Base-by-base conservation (phyloP, 208 protist species). In the Acanthamoeba healyi region DNA sequence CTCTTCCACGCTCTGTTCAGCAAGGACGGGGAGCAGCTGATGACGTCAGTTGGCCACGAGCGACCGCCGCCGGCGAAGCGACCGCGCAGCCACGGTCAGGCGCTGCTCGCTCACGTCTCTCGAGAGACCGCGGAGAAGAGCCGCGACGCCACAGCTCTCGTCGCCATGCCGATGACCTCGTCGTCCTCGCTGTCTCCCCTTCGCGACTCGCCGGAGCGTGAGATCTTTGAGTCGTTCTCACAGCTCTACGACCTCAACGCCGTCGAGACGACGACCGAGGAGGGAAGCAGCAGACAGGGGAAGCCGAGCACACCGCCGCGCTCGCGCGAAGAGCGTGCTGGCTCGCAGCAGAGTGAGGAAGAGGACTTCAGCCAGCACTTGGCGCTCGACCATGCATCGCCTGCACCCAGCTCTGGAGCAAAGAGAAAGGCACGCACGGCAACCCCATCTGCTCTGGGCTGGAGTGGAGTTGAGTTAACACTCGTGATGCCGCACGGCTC, bases 1-100 rank as follows among this genome's bases (percentile, higher is more conserved):
- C 84, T 91, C 19, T 91, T 91, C 38, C 51, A 91, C 56, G 19
- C 84, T 29, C 84, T 91, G 42, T 91, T 91, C 54, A 10, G 58
- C 0, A 49, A 6, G 26, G 40, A 91, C 22, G 81, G 44, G 15
- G 12, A 54, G 12, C 74, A 70, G 61, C 61, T n/a, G n/a, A n/a
- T n/a, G n/a, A n/a, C n/a, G n/a, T n/a, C n/a, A n/a, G n/a, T n/a
- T n/a, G n/a, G n/a, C n/a, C n/a, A n/a, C n/a, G 51, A 58, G 14
- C 51, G 51, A 58, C 51, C 5, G 34, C 70, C 5, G 29, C 22
- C 44, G n/a, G n/a, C 67, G 26, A 77, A 77, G 67, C 29, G 36
- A n/a, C 19, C 38, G 3, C 15, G 58, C 46, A 58, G 77, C 29
- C 77, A 58, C 51, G 51, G 77, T 22, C 15, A 7, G 22, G 51